A percentile compares a stretch with the other conserved stretches of the same genome.
These are phyloP conservation scores for Colletotrichum chlorophyti DNA, from an alignment of 2,329 filamentous ascomycete genomes.

Conservation along the genomic window DNA sequence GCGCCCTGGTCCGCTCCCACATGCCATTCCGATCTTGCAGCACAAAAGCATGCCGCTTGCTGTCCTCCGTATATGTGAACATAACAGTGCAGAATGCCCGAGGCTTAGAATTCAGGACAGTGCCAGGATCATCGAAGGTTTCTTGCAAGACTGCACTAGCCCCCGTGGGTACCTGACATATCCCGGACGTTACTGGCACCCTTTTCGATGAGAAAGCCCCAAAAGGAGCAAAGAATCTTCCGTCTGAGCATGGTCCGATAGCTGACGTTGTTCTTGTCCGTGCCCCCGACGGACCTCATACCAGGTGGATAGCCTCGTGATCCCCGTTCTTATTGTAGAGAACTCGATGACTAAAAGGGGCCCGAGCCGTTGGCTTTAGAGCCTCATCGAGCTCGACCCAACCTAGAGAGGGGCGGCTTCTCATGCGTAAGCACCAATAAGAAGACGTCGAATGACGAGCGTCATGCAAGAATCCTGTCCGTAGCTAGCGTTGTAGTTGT, in stretches of 20 bases:
- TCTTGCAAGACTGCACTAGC: constrained; percentile 16
- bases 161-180: not conserved
- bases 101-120: constrained; percentile 9
- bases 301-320: not conserved
- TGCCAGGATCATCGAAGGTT: constrained; percentile 16
- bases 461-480: not conserved
- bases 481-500: not conserved
- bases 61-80: no score
- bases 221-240: not conserved
- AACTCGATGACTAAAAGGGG: not conserved
- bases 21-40: not conserved
- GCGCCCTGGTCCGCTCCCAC: not conserved
- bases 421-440: not conserved
- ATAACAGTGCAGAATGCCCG: no score
- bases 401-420: not conserved
- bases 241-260: not conserved
- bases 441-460: constrained; percentile 3
- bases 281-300: not conserved
- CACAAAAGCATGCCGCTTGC: no score
- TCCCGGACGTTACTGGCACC: no score
- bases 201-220: not conserved
- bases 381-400: not conserved
- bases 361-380: not conserved
- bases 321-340: not conserved
- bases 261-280: constrained; percentile 1